Base-by-base conservation (phyloP, 768 basidiomycete species). In the Cystofilobasidium macerans region DNA sequence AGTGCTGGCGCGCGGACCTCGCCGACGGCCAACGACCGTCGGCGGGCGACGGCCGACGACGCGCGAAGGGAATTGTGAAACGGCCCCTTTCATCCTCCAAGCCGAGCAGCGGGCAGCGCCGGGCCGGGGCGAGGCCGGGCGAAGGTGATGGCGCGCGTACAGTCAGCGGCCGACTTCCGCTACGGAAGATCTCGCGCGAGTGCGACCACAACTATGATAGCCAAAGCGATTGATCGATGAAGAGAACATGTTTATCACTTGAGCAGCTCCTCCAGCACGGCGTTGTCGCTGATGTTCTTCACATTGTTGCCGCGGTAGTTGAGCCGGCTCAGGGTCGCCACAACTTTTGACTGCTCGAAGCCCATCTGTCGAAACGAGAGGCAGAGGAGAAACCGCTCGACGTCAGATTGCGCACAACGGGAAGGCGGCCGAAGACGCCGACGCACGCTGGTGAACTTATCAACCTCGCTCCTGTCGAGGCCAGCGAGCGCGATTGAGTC, bases 241-340 rank as follows among this genome's bases (percentile, higher is more conserved):
- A 20, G 4, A 42, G 36, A 45, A 3, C 36, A 59, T 28, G 7
- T 5, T 58, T 16, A 38, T 59, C 58, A 40, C 18, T 56, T 56
- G 53, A 36, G 26, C 36, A 51, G 48, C 24, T 48, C 30, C n/a
- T 54, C 48, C 2, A 40, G 26, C n/a, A 53, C 24, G 48, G 35
- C 51, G 51, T 54, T 32, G 51, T 54, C 51, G 51, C 51, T 54
- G 28, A 54, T 54, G 51, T 54, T 54, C 28, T 32, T 28, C 28
- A 54, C 51, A 24, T 35, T 40, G 38, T 57, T 40, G 8, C 33
- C 84, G 32, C 90, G 84, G 77, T 94, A 94, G 75, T 94, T 93
- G 73, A 93, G 74, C 72, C 88, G 81, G 70, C 86, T 82, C 68
- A 94, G 81, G n/a, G 86, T 87, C 73, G 91, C 90, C 76, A 95